Evolutionary conservation across 305 asterid genomes (phyloP).

Genomic region (Solanum hybrid): DNA sequence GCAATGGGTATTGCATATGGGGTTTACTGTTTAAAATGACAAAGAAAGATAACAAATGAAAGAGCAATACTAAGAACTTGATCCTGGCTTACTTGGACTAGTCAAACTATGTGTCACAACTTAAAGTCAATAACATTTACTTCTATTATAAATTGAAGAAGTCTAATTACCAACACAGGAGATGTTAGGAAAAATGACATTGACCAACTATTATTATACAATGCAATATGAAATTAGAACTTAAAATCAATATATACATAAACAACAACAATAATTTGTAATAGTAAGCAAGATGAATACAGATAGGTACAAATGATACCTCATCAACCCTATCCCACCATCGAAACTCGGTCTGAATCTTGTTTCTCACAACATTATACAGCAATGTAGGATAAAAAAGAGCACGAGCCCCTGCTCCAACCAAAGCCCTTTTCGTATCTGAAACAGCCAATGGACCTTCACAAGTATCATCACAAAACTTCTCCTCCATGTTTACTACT

Average conservation of each 20-base stretch:
- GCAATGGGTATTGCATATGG: background rate
- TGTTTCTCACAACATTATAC: constrained; percentile 80
- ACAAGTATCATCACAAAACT: constrained; percentile 26
- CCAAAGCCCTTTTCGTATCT: constrained; percentile 68
- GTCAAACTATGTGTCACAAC: background rate
- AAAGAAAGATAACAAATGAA: background rate
- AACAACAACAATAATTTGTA: background rate
- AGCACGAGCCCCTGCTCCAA: constrained; percentile 92
- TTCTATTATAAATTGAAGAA: background rate
- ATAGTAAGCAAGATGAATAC: background rate
- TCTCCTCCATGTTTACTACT: constrained; percentile 30
- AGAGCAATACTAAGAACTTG: background rate
- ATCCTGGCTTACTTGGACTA: background rate
- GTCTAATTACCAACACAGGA: background rate
- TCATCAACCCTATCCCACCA: constrained; percentile 97
- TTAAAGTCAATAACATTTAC: background rate
- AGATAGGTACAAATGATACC: constrained; percentile 29
- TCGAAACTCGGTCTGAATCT: constrained; percentile 78
- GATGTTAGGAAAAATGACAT: background rate
- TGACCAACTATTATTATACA: background rate
- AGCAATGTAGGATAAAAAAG: constrained; percentile 91
- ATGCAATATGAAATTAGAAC: background rate
- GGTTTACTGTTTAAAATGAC: background rate
- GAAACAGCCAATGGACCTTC: constrained; percentile 38
- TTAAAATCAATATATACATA: background rate